Evolutionary conservation across 2,329 filamentous ascomycete species (phyloP).

Genomic region (Arthrobotrys iridis): DNA sequence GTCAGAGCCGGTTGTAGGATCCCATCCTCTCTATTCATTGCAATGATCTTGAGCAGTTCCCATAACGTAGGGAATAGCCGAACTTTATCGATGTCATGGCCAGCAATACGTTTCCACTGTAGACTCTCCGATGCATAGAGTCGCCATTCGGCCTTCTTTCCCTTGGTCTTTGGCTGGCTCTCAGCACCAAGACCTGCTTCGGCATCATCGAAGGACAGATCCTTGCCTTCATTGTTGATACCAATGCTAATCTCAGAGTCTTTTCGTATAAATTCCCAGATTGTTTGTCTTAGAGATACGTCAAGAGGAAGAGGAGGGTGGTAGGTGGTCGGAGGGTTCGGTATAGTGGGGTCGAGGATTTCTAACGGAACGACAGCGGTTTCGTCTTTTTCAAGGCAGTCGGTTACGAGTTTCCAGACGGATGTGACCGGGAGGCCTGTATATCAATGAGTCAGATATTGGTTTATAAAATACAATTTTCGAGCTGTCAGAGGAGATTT

Average conservation of each 20-base stretch:
- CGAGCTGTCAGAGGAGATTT: not conserved
- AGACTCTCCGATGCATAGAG: slow-evolving; percentile 45
- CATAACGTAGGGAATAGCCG: slow-evolving; percentile 45
- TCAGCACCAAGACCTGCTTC: slow-evolving; percentile 30
- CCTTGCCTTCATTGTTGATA: slow-evolving; percentile 36
- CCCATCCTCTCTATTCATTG: slow-evolving; percentile 44
- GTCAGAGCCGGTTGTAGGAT: slow-evolving; percentile 39
- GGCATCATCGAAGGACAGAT: slow-evolving; percentile 47
- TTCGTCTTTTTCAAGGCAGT: slow-evolving; percentile 36
- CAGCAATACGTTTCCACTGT: slow-evolving; percentile 46
- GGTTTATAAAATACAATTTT: not conserved
- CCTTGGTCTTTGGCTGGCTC: slow-evolving; percentile 1
- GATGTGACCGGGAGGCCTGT: slow-evolving; percentile 43
- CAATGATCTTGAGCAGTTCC: slow-evolving; percentile 51
- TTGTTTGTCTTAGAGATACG: slow-evolving; percentile 23
- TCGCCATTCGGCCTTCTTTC: slow-evolving; percentile 22
- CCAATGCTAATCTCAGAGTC: slow-evolving; percentile 44
- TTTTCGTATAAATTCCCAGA: slow-evolving; percentile 33
- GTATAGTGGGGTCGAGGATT: slow-evolving; percentile 40
- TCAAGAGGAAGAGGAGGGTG: slow-evolving; percentile 42
- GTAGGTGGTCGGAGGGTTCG: slow-evolving; percentile 41
- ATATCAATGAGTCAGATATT: not conserved
- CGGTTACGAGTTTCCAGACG: slow-evolving; percentile 47
- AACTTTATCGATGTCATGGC: slow-evolving; percentile 47
- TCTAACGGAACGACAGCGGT: slow-evolving; percentile 32